Conservation (phyloP, 2,329 filamentous ascomycete genomes). For the Alternaria angustiovoidea region DNA sequence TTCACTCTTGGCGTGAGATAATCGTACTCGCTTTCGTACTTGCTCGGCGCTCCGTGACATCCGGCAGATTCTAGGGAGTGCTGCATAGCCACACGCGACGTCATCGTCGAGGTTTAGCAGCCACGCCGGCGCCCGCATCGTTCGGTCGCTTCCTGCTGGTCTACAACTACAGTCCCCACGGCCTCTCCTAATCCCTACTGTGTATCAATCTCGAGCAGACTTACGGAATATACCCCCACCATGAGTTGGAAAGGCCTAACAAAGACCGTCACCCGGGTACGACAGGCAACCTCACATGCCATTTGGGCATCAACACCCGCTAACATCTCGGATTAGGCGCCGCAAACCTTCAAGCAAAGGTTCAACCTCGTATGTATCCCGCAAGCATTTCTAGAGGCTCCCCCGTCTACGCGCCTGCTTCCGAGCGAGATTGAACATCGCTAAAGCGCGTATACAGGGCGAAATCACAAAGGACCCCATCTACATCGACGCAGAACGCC, state of each 20-base stretch:
- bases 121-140: conserved; percentile 40
- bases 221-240: conserved; percentile 21
- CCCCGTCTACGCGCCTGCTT: conserved; percentile 24
- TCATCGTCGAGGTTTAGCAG: conserved; percentile 19
- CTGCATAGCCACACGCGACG: conserved; percentile 18
- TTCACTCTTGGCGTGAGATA: conserved; percentile 1
- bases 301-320: conserved; percentile 25
- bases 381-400: background rate
- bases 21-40: conserved; percentile 3
- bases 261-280: conserved; percentile 86
- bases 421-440: conserved; percentile 25
- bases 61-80: conserved; percentile 11
- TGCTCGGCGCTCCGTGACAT: conserved; percentile 15
- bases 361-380: conserved; percentile 76
- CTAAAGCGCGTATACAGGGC: conserved; percentile 60
- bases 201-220: conserved; percentile 15
- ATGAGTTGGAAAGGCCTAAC: conserved; percentile 99
- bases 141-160: conserved; percentile 15
- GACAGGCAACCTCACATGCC: conserved; percentile 39
- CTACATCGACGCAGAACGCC: conserved; percentile 91
- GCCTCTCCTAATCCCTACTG: conserved; percentile 12
- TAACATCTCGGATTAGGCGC: conserved; percentile 65
- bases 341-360: conserved; percentile 87
- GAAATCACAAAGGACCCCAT: conserved; percentile 94
- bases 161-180: conserved; percentile 3